These are phyloP conservation scores for Zychaea mexicana DNA, from an alignment of 371 early-diverging fungal genomes.

Conservation along the genomic window DNA sequence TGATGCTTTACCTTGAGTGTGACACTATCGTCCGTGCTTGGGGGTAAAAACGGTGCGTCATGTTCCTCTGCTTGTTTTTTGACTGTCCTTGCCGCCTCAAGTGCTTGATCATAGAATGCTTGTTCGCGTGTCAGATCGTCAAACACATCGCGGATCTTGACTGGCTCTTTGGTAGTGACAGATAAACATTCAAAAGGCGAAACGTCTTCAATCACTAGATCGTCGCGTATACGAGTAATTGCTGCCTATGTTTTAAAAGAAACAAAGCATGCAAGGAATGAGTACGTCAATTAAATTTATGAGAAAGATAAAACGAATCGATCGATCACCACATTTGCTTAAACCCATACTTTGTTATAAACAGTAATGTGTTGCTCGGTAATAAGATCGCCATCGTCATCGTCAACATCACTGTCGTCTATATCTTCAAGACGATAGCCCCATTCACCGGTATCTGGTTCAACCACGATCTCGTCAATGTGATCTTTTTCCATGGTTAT, in stretches of 20 bases:
- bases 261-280: too few relatives aligned
- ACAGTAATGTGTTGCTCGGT: slow-evolving; percentile 64
- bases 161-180: slow-evolving; percentile 66
- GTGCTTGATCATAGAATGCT: slow-evolving; percentile 88
- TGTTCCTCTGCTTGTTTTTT: slow-evolving; percentile 58
- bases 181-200: slow-evolving; percentile 84
- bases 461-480: slow-evolving; percentile 25
- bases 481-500: slow-evolving; percentile 30
- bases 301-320: too few relatives aligned
- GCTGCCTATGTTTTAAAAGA: too few relatives aligned
- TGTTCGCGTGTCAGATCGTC: slow-evolving; percentile 91
- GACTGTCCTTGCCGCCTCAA: slow-evolving; percentile 73
- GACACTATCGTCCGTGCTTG: slow-evolving; percentile 78
- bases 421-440: slow-evolving; percentile 32
- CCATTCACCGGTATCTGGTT: slow-evolving; percentile 1
- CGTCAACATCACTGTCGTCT: slow-evolving; percentile 36
- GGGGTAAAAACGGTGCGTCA: slow-evolving; percentile 79
- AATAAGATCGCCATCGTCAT: slow-evolving; percentile 62
- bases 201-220: slow-evolving; percentile 66
- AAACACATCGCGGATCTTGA: slow-evolving; percentile 66
- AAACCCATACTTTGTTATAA: slow-evolving; percentile 74
- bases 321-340: too few relatives aligned
- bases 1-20: slow-evolving; percentile 91
- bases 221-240: slow-evolving; percentile 59
- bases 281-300: too few relatives aligned